phyloP scores from a whole-genome alignment of 768 basidiomycete genomes.

The Boletus sp. region DNA sequence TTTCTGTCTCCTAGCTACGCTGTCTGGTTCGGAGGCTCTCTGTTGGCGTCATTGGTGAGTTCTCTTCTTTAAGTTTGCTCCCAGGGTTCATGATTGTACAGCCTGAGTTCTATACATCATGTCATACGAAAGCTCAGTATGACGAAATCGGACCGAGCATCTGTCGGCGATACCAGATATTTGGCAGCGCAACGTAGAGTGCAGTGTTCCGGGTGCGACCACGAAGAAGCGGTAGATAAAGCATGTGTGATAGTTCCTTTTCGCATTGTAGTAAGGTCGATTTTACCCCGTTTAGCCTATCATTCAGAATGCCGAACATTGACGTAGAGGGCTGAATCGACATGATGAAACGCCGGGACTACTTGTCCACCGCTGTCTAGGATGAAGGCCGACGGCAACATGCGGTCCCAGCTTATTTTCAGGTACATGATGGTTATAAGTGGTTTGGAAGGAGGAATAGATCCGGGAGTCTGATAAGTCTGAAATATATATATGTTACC shows the following conservation, averaged over 20 bases:
- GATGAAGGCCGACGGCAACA: constrained; percentile 11
- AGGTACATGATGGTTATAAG: not conserved
- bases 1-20: constrained; percentile 57
- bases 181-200: constrained; percentile 77
- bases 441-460: not conserved
- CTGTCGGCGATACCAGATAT: constrained; percentile 90
- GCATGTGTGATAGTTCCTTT: not conserved
- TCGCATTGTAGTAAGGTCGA: not conserved
- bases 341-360: not conserved
- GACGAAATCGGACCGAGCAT: constrained; percentile 92
- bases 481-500: not conserved
- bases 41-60: constrained; percentile 86
- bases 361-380: not conserved
- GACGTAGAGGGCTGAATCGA: not conserved
- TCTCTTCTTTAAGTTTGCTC: not conserved
- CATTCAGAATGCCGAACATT: constrained; percentile 6
- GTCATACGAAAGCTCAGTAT: constrained; percentile 93
- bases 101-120: constrained; percentile 95
- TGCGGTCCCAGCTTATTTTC: not conserved
- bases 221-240: not conserved
- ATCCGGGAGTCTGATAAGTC: not conserved
- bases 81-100: constrained; percentile 30
- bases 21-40: constrained; percentile 97
- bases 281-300: not conserved
- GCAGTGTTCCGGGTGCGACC: not conserved